Evolutionary conservation across 805 yeast genomes (phyloP).

Genomic region (Limtongozyma cylindracea): DNA sequence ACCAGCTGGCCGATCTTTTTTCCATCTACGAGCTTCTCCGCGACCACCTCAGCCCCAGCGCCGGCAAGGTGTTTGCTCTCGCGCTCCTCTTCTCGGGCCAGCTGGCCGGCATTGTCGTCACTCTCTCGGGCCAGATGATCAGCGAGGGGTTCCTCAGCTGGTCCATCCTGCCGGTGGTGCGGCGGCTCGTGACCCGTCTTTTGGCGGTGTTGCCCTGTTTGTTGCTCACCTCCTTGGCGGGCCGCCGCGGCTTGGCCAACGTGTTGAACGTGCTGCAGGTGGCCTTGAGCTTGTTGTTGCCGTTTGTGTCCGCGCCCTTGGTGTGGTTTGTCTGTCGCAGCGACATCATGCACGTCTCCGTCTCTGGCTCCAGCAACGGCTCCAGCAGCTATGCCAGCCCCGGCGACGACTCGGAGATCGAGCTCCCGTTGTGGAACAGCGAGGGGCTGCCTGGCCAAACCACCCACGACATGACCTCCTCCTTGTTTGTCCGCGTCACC

Average conservation of each 20-base stretch:
- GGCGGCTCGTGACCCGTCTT: conserved; percentile 59
- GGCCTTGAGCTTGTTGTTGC: conserved; percentile 52
- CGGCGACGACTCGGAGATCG: not conserved
- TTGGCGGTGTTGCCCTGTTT: conserved; percentile 73
- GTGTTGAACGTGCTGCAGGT: conserved; percentile 70
- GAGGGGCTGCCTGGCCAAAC: not conserved
- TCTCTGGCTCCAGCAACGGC: conserved; percentile 3
- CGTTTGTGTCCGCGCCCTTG: conserved; percentile 74
- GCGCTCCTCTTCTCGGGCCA: conserved; percentile 85
- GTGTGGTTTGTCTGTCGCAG: conserved; percentile 57
- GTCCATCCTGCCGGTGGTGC: conserved; percentile 59
- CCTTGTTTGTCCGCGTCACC: conserved; percentile 7
- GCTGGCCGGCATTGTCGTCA: conserved; percentile 85
- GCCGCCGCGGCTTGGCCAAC: conserved; percentile 58
- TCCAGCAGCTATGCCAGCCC: conserved; percentile 1
- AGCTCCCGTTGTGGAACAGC: not conserved
- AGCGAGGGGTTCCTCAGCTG: conserved; percentile 73
- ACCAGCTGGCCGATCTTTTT: conserved; percentile 44
- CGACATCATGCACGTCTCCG: conserved; percentile 33
- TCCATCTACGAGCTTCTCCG: conserved; percentile 54
- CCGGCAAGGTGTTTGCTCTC: conserved; percentile 72
- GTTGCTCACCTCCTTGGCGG: conserved; percentile 42
- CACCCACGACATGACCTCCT: not conserved
- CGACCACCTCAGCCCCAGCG: conserved; percentile 53
- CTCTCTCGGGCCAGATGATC: conserved; percentile 84